Evolutionary conservation across 148 eudicot species (phyloP).

Genomic region (Camellia granthamiana): DNA sequence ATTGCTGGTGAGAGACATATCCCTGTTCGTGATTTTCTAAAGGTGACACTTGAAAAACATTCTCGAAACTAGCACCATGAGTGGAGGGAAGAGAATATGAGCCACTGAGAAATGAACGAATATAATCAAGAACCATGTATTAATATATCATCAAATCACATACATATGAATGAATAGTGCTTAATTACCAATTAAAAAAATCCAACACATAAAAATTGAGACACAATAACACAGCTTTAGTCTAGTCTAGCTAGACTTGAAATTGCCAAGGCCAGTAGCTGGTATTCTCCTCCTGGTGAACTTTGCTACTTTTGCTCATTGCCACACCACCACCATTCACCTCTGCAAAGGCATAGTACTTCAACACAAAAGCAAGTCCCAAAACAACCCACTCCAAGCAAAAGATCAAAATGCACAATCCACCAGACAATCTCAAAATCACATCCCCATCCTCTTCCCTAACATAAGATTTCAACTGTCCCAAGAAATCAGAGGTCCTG

Average conservation of each 20-base stretch:
- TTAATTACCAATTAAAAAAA: no score
- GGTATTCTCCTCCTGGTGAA: slow-evolving; percentile 27
- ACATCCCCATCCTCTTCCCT: slow-evolving; percentile 44
- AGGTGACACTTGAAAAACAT: no score
- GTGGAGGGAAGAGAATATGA: no score
- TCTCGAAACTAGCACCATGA: no score
- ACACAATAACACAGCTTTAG: no score
- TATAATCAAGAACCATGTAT: no score
- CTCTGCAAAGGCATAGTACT: slow-evolving; percentile 29
- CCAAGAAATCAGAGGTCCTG: slow-evolving; percentile 33
- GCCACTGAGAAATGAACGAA: no score
- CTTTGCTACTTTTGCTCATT: slow-evolving; percentile 27
- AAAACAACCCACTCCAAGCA: slow-evolving; percentile 49
- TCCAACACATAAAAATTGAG: no score
- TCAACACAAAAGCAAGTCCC: slow-evolving; percentile 42
- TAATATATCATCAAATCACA: no score
- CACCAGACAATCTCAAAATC: slow-evolving; percentile 45
- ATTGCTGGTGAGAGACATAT: no score
- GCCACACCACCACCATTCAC: neutral
- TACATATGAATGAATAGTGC: no score
- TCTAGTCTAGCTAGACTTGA: neutral
- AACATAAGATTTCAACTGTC: slow-evolving; percentile 46
- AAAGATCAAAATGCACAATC: slow-evolving; percentile 39
- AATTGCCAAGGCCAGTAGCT: slow-evolving; percentile 46
- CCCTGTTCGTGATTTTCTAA: no score